Evolutionary conservation across 1,284 basidiomycete genomes (phyloP), one percentile per base, ranked within the genome.

Genomic region (Ustilago loliicola): DNA sequence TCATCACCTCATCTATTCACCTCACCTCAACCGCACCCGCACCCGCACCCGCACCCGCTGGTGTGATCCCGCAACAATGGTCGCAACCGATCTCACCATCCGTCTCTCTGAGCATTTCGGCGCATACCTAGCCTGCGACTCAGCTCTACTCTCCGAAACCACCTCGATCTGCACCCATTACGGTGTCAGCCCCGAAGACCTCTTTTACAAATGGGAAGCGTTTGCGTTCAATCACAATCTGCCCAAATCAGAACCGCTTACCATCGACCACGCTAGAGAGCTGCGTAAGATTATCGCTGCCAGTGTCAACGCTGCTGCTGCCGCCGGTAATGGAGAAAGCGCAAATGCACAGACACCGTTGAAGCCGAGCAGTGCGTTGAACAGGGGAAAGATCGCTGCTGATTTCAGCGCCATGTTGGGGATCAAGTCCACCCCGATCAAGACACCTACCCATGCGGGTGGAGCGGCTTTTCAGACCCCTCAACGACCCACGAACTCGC

Each of bases 141-240:
- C 67, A 0, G 50, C 70, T 1, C 60, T 80, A 11, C 66, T 80
- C 51, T 29, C 65, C 21, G 79, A 80, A 56, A 52, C 69, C 59
- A 74, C 69, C 40, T 80, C 79, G 11, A 74, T 77, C 61, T 73
- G 75, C 57, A 66, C 61, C 2, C 68, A 72, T 34, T 81, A 79
- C 54, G 36, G 38, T 25, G 64, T 81, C 54, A 54, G 72, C 10
- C 72, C 81, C 15, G 61, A 80, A 56, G 77, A 79, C 36, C 67
- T 83, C 47, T 83, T 70, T 52, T 83, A 81, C 67, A 82, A 82
- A 63, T 81, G 70, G 66, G 80, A 82, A 53, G 79, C 82, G 2
- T 78, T 81, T 32, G 70, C 77, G 13, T 51, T 82, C 63, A 74
- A 78, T 59, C 61, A 78, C 42, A 56, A 55, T 9, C 57, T 72